These are phyloP conservation scores for Podospora pseudoanserina DNA, from an alignment of 495 filamentous ascomycete genomes.

Conservation along the genomic window DNA sequence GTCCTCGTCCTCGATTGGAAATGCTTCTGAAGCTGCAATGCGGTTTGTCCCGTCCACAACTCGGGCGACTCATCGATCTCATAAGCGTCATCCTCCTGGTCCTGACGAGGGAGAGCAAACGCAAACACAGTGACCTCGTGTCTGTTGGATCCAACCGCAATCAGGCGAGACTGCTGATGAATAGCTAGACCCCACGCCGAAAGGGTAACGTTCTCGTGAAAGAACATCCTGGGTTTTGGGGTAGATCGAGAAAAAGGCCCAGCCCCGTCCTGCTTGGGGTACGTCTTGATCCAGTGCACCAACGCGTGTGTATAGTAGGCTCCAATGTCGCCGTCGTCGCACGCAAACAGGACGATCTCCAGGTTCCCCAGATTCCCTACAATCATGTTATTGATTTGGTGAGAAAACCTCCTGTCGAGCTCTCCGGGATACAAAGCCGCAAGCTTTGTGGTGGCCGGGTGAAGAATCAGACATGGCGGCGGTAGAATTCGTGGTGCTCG, in stretches of 20 bases:
- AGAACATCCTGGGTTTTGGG: conserved; percentile 50
- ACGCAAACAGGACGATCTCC: conserved; percentile 72
- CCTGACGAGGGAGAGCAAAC: conserved; percentile 57
- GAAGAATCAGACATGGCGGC: conserved; percentile 62
- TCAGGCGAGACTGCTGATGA: conserved; percentile 69
- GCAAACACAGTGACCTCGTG: conserved; percentile 66
- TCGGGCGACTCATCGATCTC: conserved; percentile 17
- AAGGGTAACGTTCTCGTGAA: conserved; percentile 66
- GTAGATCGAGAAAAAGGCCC: neutral
- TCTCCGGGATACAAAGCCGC: conserved; percentile 46
- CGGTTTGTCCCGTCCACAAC: conserved; percentile 17
- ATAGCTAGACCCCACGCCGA: conserved; percentile 91
- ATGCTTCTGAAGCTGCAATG: conserved; percentile 27
- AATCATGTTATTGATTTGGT: conserved; percentile 74
- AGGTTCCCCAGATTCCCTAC: conserved; percentile 75
- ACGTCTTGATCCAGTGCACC: conserved; percentile 25
- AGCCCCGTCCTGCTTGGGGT: neutral
- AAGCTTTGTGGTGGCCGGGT: conserved; percentile 51
- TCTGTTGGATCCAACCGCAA: conserved; percentile 77
- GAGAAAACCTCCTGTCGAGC: conserved; percentile 55
- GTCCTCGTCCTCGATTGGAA: conserved; percentile 36
- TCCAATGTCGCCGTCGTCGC: conserved; percentile 86
- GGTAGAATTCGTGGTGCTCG: conserved; percentile 58
- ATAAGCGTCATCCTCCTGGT: neutral
- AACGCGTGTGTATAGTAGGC: conserved; percentile 65